Base-by-base conservation (phyloP, 2,329 filamentous ascomycete genomes). In the Botrytis squamosa region DNA sequence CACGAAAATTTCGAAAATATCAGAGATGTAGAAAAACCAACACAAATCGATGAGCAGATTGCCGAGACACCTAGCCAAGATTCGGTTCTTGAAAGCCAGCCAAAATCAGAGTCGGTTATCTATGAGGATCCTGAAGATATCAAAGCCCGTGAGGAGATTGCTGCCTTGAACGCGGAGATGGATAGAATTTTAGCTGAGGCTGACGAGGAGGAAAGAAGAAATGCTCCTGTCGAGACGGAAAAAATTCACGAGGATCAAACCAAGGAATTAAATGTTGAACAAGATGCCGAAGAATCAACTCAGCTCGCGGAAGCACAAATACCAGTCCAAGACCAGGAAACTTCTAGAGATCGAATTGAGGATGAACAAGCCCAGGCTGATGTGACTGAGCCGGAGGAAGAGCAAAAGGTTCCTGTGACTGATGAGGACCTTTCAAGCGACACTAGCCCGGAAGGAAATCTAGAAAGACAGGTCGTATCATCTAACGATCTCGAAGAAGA, bases 101-200 rank as follows among this genome's bases (percentile, higher is more conserved):
- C 36, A 16, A n/a, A 0, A 1, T n/a, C n/a, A 10, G 18, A 57
- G 38, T 1, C 10, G 16, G 4, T 12, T 4, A 33, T 71, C 18
- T 22, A 14, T 10, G 38, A 72, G 67, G 70, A 59, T 4, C 7
- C 38, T 18, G 70, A 72, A 72, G 62, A 71, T 38, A 8, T 44
- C 4, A 59, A 44, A 44, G 60, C 60, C 3, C 60, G 60, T 18
- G 59, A 66, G 10, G 70, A 71, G 25, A 71, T 71, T 18, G 33
- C 46, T 44, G 46, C 38, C 3, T 8, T 65, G 18, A 71, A 71
- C 9, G 70, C 49, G 10, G 36, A 71, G 25, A 66, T 71, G 46
- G 29, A 44, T 16, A 71, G 1, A 4, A 66, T 72, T n/a, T 5
- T 72, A 6, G 38, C 46, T 12, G 18, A 36, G 5, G 49, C 36